phyloP scores from a whole-genome alignment of 768 basidiomycete genomes.

The Steccherinum ochraceum region DNA sequence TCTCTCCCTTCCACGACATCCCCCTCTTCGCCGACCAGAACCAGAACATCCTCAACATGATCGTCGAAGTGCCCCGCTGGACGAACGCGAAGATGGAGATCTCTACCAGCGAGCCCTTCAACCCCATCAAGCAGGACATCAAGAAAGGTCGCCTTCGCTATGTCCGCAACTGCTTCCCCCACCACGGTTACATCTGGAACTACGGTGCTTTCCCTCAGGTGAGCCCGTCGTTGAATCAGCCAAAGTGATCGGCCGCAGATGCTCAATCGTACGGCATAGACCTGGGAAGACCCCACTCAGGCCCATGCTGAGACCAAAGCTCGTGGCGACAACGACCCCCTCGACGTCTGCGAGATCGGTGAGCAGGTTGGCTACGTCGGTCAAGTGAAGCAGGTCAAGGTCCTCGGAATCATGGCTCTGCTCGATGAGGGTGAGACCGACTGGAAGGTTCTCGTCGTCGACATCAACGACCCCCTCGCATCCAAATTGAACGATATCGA shows the following conservation, averaged over 20 bases:
- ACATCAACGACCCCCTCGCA: slow-evolving; percentile 92
- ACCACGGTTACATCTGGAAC: slow-evolving; percentile 99
- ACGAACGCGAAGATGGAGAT: slow-evolving; percentile 99
- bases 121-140: slow-evolving; percentile 99
- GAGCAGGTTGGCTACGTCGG: slow-evolving; percentile 97
- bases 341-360: slow-evolving; percentile 99
- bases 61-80: slow-evolving; percentile 98
- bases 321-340: slow-evolving; percentile 97
- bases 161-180: slow-evolving; percentile 99
- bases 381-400: slow-evolving; percentile 99
- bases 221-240: slow-evolving; percentile 15
- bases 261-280: slow-evolving; percentile 59
- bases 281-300: slow-evolving; percentile 92
- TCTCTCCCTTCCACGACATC: slow-evolving; percentile 93
- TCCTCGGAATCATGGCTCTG: slow-evolving; percentile 99
- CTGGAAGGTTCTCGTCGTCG: slow-evolving; percentile 99
- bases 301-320: slow-evolving; percentile 97
- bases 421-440: slow-evolving; percentile 99
- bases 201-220: slow-evolving; percentile 99
- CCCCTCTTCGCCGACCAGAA: slow-evolving; percentile 95
- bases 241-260: no score
- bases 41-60: slow-evolving; percentile 97
- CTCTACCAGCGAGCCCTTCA: slow-evolving; percentile 96
- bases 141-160: slow-evolving; percentile 95
- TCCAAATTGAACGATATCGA: slow-evolving; percentile 97